These are phyloP conservation scores for Uromyces viciae-fabae DNA, from an alignment of 1,284 basidiomycete genomes.

Conservation along the genomic window DNA sequence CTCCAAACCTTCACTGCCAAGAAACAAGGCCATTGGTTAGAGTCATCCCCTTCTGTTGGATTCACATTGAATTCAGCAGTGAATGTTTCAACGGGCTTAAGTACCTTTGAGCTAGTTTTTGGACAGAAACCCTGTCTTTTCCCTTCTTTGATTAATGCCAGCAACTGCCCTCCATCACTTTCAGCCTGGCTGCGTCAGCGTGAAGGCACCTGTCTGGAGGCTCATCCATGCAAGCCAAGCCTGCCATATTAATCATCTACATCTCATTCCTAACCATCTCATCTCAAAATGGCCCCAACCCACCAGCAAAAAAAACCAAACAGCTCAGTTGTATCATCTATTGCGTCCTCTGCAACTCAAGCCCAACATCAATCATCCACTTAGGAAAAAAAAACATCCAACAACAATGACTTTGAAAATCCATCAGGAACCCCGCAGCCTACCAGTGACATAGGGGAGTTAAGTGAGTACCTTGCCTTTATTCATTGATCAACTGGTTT, in stretches of 20 bases:
- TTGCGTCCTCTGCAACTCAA: too few species aligned
- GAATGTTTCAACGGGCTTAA: slow-evolving; percentile 46
- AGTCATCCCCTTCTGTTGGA: slow-evolving; percentile 22
- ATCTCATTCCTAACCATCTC: too few species aligned
- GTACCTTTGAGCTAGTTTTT: slow-evolving; percentile 45
- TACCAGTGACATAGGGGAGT: neutral
- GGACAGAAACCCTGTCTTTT: slow-evolving; percentile 45
- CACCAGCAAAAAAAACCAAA: too few species aligned
- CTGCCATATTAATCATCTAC: too few species aligned
- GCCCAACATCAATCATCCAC: too few species aligned
- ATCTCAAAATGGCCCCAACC: too few species aligned
- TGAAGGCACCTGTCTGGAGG: neutral
- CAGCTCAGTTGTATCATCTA: too few species aligned
- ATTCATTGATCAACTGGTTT: neutral
- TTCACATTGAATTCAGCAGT: slow-evolving; percentile 46
- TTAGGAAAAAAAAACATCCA: too few species aligned
- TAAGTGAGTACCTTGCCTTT: neutral
- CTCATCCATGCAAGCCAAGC: too few species aligned
- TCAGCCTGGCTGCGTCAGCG: neutral
- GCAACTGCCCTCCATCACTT: neutral
- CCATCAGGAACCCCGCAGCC: neutral
- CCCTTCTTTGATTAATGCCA: slow-evolving; percentile 36
- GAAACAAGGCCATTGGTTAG: slow-evolving; percentile 49
- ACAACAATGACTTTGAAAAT: too few species aligned
- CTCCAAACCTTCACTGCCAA: slow-evolving; percentile 46